phyloP scores from a whole-genome alignment of 2,329 filamentous ascomycete species.

The Cadophora luteo-olivacea region DNA sequence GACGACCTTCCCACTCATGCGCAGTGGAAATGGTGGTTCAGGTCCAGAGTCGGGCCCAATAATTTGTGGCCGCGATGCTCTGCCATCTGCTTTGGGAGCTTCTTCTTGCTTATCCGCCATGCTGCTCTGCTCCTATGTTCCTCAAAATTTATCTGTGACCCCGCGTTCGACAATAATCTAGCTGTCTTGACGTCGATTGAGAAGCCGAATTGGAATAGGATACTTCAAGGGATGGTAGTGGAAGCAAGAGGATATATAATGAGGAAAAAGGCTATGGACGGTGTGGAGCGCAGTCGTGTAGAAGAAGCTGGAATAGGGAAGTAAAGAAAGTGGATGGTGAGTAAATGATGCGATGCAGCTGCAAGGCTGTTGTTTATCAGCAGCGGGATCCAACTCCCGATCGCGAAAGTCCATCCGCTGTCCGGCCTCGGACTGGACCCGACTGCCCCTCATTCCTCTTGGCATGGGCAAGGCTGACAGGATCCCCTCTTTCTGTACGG shows the following conservation, averaged over 20 bases:
- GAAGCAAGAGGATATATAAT: not conserved
- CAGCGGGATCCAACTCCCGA: constrained; percentile 9
- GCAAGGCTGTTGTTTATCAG: constrained; percentile 26
- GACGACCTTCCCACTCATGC: constrained; percentile 85
- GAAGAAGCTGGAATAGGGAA: not conserved
- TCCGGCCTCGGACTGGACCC: not conserved
- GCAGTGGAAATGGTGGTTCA: constrained; percentile 79
- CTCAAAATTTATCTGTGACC: not conserved
- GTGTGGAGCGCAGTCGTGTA: not conserved
- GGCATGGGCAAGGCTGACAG: constrained; percentile 10
- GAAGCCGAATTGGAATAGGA: not conserved
- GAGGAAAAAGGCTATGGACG: not conserved
- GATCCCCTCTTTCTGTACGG: not conserved
- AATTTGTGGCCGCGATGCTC: constrained; percentile 63
- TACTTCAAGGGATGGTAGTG: not conserved
- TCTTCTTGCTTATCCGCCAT: constrained; percentile 19
- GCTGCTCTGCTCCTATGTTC: not conserved
- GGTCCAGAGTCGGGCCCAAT: constrained; percentile 79
- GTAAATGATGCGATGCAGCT: not conserved
- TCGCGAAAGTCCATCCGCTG: constrained; percentile 4
- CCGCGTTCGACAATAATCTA: not conserved
- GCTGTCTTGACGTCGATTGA: not conserved
- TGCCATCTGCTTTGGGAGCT: constrained; percentile 11
- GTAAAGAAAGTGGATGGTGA: constrained; percentile 8
- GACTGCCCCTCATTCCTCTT: not conserved